Evolutionary conservation across 345 rosid genomes (phyloP).

Genomic region (Eutrema heterophyllum): DNA sequence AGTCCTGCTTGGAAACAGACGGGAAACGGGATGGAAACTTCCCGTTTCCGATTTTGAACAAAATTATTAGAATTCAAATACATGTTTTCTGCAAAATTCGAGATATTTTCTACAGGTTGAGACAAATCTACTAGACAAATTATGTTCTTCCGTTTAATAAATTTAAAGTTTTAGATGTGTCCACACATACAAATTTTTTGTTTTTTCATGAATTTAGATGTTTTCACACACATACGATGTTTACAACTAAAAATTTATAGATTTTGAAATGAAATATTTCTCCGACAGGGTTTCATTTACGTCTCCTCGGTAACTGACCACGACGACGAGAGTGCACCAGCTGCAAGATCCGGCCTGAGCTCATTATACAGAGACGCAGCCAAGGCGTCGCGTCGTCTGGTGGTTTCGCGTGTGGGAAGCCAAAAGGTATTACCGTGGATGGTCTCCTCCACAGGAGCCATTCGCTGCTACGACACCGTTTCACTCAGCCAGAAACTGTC

Average conservation of each 20-base stretch:
- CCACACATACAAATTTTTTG: too few relatives aligned
- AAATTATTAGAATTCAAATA: too few relatives aligned
- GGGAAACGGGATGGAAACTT: too few relatives aligned
- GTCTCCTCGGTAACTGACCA: conserved; percentile 72
- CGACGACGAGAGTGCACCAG: conserved; percentile 55
- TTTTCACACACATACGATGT: too few relatives aligned
- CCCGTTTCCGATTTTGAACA: too few relatives aligned
- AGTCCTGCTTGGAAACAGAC: background rate
- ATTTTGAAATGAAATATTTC: background rate
- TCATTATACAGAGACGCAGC: conserved; percentile 59
- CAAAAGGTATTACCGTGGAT: conserved; percentile 93
- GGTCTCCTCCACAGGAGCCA: conserved; percentile 82
- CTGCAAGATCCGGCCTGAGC: conserved; percentile 74
- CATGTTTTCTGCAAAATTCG: too few relatives aligned
- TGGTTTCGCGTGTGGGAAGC: conserved; percentile 70
- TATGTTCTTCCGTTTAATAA: too few relatives aligned
- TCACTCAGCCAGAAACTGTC: conserved; percentile 94
- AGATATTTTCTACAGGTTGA: too few relatives aligned
- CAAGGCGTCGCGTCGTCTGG: conserved; percentile 49
- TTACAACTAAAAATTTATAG: too few relatives aligned
- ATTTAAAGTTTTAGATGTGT: too few relatives aligned
- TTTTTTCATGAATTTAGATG: too few relatives aligned
- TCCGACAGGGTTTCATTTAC: conserved; percentile 78
- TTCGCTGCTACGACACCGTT: conserved; percentile 76
- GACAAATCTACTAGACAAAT: too few relatives aligned